A percentile compares a stretch with the other conserved stretches of the same genome.
Evolutionary conservation across 805 yeast species (phyloP).

Genomic region (Yamadazyma phyllophila): DNA sequence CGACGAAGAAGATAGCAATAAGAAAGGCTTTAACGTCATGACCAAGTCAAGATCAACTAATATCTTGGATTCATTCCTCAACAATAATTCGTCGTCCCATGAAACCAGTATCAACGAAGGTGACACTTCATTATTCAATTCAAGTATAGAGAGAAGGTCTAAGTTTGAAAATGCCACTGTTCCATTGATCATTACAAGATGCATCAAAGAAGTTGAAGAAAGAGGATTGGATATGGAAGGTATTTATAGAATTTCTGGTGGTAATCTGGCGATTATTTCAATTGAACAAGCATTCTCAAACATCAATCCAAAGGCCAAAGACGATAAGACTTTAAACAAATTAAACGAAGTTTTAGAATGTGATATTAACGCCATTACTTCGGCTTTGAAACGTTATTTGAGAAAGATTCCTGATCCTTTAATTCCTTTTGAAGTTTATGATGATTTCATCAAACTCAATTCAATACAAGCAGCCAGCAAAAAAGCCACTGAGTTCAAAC

Average conservation of each 20-base stretch:
- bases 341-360: slow-evolving; percentile 39
- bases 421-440: slow-evolving; percentile 68
- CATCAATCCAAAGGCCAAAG: slow-evolving; percentile 21
- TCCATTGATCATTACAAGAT: slow-evolving; percentile 70
- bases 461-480: slow-evolving; percentile 19
- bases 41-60: slow-evolving; percentile 49
- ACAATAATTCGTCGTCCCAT: background rate
- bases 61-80: slow-evolving; percentile 36
- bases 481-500: slow-evolving; percentile 42
- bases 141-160: slow-evolving; percentile 63
- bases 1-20: slow-evolving; percentile 10
- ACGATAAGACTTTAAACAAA: slow-evolving; percentile 31
- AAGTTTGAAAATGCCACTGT: slow-evolving; percentile 57
- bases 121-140: slow-evolving; percentile 34
- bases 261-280: slow-evolving; percentile 61
- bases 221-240: slow-evolving; percentile 83
- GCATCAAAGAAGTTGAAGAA: slow-evolving; percentile 73
- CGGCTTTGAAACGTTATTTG: slow-evolving; percentile 83
- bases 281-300: slow-evolving; percentile 39
- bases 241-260: slow-evolving; percentile 86
- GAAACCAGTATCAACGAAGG: slow-evolving; percentile 5
- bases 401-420: slow-evolving; percentile 84
- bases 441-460: slow-evolving; percentile 55
- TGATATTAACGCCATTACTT: slow-evolving; percentile 85
- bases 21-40: slow-evolving; percentile 10